These are phyloP conservation scores for Carex pumila DNA, from an alignment of 176 grass and related monocot genomes.

Conservation along the genomic window DNA sequence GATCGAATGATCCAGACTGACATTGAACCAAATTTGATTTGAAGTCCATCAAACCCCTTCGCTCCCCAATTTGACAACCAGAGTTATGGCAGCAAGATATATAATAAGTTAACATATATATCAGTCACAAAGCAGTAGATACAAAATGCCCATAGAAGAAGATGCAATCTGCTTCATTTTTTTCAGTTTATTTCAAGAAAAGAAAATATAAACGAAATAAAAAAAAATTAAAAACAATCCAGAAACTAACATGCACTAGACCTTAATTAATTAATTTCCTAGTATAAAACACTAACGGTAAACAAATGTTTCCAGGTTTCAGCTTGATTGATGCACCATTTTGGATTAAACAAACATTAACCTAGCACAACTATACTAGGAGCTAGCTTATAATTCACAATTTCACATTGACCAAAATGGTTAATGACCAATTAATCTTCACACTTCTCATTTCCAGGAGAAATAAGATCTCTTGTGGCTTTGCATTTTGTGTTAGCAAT, in stretches of 20 bases:
- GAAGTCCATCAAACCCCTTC: too few species aligned
- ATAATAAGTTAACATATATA: not conserved
- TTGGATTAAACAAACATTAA: not conserved
- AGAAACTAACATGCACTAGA: not conserved
- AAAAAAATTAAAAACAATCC: not conserved
- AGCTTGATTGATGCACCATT: not conserved
- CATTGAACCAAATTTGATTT: too few species aligned
- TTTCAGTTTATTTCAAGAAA: not conserved
- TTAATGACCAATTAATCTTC: not conserved
- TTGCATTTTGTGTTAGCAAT: not conserved
- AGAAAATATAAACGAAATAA: not conserved
- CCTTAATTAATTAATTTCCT: not conserved
- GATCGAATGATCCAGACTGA: too few species aligned
- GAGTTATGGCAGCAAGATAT: not conserved
- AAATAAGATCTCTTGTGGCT: not conserved
- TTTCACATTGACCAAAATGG: not conserved
- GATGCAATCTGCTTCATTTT: not conserved
- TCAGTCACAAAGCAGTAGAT: not conserved
- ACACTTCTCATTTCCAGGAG: not conserved
- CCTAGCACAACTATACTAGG: not conserved
- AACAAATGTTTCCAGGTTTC: not conserved
- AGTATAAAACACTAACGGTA: not conserved
- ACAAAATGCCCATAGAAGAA: not conserved
- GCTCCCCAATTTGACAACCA: not conserved
- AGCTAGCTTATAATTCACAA: not conserved